Percentiles rank a stretch among this genome's conserved stretches.
Evolutionary conservation across 441 rosid species (phyloP).

Genomic region (Mallotus japonicus): DNA sequence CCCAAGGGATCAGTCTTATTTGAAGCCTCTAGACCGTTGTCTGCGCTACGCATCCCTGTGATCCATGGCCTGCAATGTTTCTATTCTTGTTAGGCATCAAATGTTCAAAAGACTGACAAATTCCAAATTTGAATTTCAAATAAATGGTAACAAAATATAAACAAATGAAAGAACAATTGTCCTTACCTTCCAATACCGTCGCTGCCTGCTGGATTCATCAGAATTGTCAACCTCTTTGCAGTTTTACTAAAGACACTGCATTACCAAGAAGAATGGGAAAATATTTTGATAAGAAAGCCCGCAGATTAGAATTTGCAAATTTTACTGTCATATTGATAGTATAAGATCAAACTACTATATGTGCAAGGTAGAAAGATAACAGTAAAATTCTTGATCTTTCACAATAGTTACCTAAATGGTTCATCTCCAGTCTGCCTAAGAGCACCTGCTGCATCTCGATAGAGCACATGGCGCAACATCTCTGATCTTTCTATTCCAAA

Average conservation of each 20-base stretch:
- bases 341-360: too few relatives aligned
- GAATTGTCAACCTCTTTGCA: slow-evolving; percentile 71
- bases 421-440: slow-evolving; percentile 67
- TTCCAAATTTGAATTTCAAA: neutral
- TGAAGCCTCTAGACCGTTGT: slow-evolving; percentile 60
- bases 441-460: slow-evolving; percentile 60
- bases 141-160: too few relatives aligned
- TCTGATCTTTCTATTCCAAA: slow-evolving; percentile 66
- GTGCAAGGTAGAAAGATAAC: too few relatives aligned
- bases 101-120: neutral
- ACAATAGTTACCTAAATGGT: slow-evolving; percentile 68
- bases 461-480: slow-evolving; percentile 55
- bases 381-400: too few relatives aligned
- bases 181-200: slow-evolving; percentile 60
- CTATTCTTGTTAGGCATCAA: neutral
- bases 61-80: slow-evolving; percentile 61
- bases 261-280: neutral
- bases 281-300: neutral
- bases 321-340: too few relatives aligned
- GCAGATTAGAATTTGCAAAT: too few relatives aligned
- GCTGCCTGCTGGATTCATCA: slow-evolving; percentile 46
- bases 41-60: slow-evolving; percentile 51
- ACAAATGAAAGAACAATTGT: neutral
- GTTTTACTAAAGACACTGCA: slow-evolving; percentile 62
- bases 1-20: slow-evolving; percentile 73